Conservation (phyloP, 1,284 basidiomycete species). For the Boletus mariae region DNA sequence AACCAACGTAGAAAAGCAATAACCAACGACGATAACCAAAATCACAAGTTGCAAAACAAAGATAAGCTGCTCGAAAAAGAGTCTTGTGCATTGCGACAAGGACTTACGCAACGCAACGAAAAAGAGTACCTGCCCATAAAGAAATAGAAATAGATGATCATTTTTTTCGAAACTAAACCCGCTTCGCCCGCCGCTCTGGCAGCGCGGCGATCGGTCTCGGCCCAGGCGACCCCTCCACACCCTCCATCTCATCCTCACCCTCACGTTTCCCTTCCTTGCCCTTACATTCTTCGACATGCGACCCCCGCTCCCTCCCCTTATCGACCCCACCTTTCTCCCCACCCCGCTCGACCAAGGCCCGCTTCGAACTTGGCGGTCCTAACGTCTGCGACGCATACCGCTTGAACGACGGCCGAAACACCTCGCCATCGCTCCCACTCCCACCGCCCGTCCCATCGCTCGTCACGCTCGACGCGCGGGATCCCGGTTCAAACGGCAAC, state of each 20-base stretch:
- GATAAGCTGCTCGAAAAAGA: neutral
- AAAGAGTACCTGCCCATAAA: conserved; percentile 5
- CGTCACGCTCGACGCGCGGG: conserved; percentile 35
- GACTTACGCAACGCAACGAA: neutral
- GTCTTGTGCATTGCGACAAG: neutral
- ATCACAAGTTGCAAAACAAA: neutral
- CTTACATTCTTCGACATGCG: neutral
- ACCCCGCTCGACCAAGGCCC: conserved; percentile 39
- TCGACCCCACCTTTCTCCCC: conserved; percentile 4
- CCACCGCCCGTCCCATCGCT: conserved; percentile 30
- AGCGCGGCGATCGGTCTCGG: conserved; percentile 31
- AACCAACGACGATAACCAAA: neutral
- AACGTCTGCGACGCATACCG: conserved; percentile 67
- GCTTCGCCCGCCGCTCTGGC: conserved; percentile 30
- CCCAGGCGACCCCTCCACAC: conserved; percentile 13
- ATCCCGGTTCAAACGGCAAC: conserved; percentile 22
- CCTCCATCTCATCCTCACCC: neutral
- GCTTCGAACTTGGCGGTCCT: conserved; percentile 55
- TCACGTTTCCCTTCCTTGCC: neutral
- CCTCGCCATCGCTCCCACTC: conserved; percentile 27
- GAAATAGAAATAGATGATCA: neutral
- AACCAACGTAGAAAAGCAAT: neutral
- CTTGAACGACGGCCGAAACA: conserved; percentile 62
- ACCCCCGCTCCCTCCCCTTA: neutral
- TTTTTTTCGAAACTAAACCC: conserved; percentile 9